Conservation (phyloP, 306 rosid genomes). For the Glycine tomentella region DNA sequence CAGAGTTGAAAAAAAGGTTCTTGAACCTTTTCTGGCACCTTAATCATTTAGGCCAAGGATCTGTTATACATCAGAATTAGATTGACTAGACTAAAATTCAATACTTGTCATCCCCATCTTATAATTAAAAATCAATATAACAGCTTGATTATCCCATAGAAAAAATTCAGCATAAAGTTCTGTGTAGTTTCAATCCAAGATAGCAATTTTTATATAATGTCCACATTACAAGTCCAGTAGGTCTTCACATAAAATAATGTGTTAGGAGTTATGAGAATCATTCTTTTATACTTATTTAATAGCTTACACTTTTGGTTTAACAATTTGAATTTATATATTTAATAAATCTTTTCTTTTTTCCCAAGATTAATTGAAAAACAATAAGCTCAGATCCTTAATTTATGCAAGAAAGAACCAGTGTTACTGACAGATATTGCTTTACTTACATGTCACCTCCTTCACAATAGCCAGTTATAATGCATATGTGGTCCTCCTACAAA, state of each 20-base stretch:
- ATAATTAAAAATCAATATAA: background rate
- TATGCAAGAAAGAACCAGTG: slow-evolving; percentile 25
- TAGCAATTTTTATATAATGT: slow-evolving; percentile 5
- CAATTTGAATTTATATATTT: slow-evolving; percentile 6
- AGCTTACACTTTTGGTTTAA: slow-evolving; percentile 20
- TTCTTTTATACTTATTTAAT: slow-evolving; percentile 18
- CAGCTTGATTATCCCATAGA: background rate
- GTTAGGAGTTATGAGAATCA: slow-evolving; percentile 7
- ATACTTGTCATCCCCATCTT: background rate
- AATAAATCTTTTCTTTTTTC: slow-evolving; percentile 14
- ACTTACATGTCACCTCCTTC: slow-evolving; percentile 87
- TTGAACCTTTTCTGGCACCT: background rate
- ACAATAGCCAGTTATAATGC: slow-evolving; percentile 77
- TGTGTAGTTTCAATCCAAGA: slow-evolving; percentile 18
- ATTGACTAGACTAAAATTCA: background rate
- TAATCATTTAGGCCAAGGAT: background rate
- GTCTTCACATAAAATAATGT: slow-evolving; percentile 23
- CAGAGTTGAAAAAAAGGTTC: background rate
- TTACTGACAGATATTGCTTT: slow-evolving; percentile 7
- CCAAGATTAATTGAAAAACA: background rate
- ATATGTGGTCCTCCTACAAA: slow-evolving; percentile 79
- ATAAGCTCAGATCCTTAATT: background rate
- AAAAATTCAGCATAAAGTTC: slow-evolving; percentile 6
- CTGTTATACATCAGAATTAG: background rate
- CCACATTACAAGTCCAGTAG: slow-evolving; percentile 14